These are phyloP conservation scores for Aplosporella prunicola DNA, from an alignment of 2,329 filamentous ascomycete genomes.

Conservation along the genomic window DNA sequence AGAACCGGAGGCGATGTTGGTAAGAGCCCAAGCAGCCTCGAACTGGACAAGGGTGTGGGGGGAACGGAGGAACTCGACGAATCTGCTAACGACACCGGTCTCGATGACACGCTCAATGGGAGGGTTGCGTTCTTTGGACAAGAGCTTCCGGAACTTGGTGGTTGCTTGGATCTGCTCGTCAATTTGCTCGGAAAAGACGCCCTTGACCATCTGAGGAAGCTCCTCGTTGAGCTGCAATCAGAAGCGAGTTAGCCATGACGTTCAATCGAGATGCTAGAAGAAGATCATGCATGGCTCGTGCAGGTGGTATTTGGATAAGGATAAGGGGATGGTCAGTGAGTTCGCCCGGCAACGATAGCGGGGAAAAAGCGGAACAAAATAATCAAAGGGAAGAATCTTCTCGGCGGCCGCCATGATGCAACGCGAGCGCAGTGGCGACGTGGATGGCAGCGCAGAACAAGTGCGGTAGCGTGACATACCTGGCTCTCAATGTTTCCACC, in stretches of 20 bases:
- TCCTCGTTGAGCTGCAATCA: slow-evolving; percentile 77
- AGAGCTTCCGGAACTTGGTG: slow-evolving; percentile 94
- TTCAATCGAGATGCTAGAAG: background rate
- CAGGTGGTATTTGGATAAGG: slow-evolving; percentile 12
- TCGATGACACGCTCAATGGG: slow-evolving; percentile 99
- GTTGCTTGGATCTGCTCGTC: slow-evolving; percentile 95
- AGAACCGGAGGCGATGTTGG: slow-evolving; percentile 97
- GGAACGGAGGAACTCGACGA: slow-evolving; percentile 95
- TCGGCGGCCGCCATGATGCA: background rate
- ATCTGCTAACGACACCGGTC: slow-evolving; percentile 93
- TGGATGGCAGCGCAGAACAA: slow-evolving; percentile 6
- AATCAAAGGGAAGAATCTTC: too few species aligned
- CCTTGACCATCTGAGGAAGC: slow-evolving; percentile 93
- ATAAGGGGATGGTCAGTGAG: slow-evolving; percentile 12
- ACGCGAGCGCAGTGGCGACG: background rate
- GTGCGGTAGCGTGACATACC: slow-evolving; percentile 50
- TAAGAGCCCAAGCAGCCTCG: slow-evolving; percentile 96
- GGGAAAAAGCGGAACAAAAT: slow-evolving; percentile 9
- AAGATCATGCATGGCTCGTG: slow-evolving; percentile 11
- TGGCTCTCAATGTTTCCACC: slow-evolving; percentile 89
- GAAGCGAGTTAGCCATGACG: background rate
- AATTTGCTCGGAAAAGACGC: slow-evolving; percentile 98
- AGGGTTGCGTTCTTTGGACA: slow-evolving; percentile 97
- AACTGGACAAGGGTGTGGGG: slow-evolving; percentile 98
- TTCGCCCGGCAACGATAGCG: slow-evolving; percentile 11